phyloP scores from a whole-genome alignment of 2,329 filamentous ascomycete species.

The Sphaerulina populicola region DNA sequence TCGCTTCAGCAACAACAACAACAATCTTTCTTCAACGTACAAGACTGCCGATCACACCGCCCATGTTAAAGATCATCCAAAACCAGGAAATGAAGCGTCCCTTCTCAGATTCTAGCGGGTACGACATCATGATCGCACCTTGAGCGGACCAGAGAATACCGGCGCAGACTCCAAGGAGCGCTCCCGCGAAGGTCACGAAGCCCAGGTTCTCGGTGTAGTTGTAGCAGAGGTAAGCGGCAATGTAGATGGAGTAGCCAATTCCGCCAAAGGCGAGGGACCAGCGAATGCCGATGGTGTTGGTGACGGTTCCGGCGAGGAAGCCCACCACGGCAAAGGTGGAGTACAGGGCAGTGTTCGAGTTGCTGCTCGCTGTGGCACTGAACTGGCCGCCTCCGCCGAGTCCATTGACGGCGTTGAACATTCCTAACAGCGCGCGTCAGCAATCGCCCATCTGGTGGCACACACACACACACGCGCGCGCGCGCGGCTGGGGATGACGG shows the following conservation, averaged over 20 bases:
- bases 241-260: slow-evolving; percentile 68
- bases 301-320: slow-evolving; percentile 61
- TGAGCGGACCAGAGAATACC: slow-evolving; percentile 76
- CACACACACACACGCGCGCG: no score
- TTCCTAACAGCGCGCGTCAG: slow-evolving; percentile 27
- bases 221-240: slow-evolving; percentile 61
- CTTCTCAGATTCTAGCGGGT: slow-evolving; percentile 72
- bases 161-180: slow-evolving; percentile 67
- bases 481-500: background rate
- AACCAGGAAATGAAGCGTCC: slow-evolving; percentile 84
- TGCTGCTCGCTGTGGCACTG: slow-evolving; percentile 47
- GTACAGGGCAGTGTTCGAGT: slow-evolving; percentile 63
- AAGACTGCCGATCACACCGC: slow-evolving; percentile 74
- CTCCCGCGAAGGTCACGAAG: slow-evolving; percentile 69
- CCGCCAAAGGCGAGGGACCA: slow-evolving; percentile 63
- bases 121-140: slow-evolving; percentile 82
- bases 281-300: slow-evolving; percentile 66
- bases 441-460: background rate
- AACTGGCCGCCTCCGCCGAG: slow-evolving; percentile 46
- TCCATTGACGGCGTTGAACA: slow-evolving; percentile 47
- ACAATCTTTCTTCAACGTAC: slow-evolving; percentile 34
- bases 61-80: slow-evolving; percentile 92
- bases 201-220: slow-evolving; percentile 59
- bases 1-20: background rate
- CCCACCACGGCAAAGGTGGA: slow-evolving; percentile 60